A percentile compares a stretch with the other conserved stretches of the same genome.
Conservation (phyloP, 1,284 basidiomycete genomes). For the Kwoniella shivajii region DNA sequence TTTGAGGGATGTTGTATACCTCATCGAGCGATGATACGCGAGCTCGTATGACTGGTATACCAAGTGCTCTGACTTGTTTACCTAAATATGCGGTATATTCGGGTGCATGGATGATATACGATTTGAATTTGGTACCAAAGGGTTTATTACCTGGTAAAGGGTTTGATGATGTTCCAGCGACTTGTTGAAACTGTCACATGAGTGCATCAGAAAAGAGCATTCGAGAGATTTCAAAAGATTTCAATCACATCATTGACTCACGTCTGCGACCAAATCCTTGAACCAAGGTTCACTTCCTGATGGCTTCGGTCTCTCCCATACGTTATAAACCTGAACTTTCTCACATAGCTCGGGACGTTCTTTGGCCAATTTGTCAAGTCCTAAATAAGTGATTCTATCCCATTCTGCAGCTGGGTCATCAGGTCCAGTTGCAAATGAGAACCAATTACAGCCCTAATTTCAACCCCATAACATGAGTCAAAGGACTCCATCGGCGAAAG, state of each 20-base stretch:
- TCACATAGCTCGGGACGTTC: conserved; percentile 53
- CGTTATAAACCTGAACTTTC: conserved; percentile 58
- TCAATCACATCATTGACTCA: conserved; percentile 49
- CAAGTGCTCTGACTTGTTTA: conserved; percentile 30
- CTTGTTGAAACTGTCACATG: conserved; percentile 14
- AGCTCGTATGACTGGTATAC: conserved; percentile 45
- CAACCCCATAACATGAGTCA: too few species aligned
- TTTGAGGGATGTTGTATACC: conserved; percentile 41
- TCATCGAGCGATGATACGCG: conserved; percentile 50
- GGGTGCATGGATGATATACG: conserved; percentile 54
- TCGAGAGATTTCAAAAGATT: too few species aligned
- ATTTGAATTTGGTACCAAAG: conserved; percentile 47
- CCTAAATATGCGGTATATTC: conserved; percentile 48
- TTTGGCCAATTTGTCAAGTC: conserved; percentile 59
- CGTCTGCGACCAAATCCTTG: conserved; percentile 59
- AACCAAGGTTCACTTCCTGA: conserved; percentile 58
- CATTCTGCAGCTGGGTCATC: conserved; percentile 54
- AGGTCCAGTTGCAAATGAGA: conserved; percentile 57
- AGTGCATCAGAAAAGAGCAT: not conserved
- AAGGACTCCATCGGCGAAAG: not conserved
- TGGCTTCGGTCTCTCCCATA: conserved; percentile 44
- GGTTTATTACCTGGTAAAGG: conserved; percentile 27
- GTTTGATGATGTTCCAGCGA: conserved; percentile 5
- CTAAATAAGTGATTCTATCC: conserved; percentile 52
- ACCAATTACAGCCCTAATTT: conserved; percentile 71